Conservation (phyloP, 1,139 yeast genomes). For the Maudiozyma humilis region DNA sequence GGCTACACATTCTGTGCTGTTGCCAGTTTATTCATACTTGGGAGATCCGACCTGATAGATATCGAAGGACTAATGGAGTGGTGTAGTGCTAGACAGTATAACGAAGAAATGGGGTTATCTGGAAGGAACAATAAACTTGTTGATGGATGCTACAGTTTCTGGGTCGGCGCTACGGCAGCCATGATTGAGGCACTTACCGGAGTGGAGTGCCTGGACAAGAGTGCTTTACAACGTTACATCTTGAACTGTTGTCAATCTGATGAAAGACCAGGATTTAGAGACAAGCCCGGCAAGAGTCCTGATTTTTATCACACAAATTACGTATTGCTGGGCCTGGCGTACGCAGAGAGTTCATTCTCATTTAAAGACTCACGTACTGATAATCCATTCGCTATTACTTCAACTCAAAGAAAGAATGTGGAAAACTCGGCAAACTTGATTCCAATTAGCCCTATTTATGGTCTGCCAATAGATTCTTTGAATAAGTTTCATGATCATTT, state of each 20-base stretch:
- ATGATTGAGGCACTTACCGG: slow-evolving; percentile 34
- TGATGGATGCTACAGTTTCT: slow-evolving; percentile 92
- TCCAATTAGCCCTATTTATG: slow-evolving; percentile 57
- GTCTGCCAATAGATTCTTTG: slow-evolving; percentile 38
- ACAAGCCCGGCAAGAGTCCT: slow-evolving; percentile 74
- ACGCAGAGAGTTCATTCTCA: slow-evolving; percentile 48
- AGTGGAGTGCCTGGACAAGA: slow-evolving; percentile 40
- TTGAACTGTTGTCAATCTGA: slow-evolving; percentile 65
- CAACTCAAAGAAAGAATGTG: slow-evolving; percentile 2
- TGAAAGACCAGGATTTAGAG: slow-evolving; percentile 65
- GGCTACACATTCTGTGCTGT: slow-evolving; percentile 91
- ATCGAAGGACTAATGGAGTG: slow-evolving; percentile 46
- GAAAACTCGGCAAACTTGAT: slow-evolving; percentile 18
- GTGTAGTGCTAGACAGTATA: slow-evolving; percentile 62
- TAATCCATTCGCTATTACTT: slow-evolving; percentile 9
- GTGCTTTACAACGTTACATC: slow-evolving; percentile 56
- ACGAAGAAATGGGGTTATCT: slow-evolving; percentile 72
- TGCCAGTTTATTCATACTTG: slow-evolving; percentile 49
- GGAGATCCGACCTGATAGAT: slow-evolving; percentile 32
- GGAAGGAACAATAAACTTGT: slow-evolving; percentile 92
- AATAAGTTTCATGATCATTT: slow-evolving; percentile 15
- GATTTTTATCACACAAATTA: slow-evolving; percentile 93
- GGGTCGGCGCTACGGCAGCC: slow-evolving; percentile 86
- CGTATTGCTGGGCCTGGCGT: slow-evolving; percentile 66
- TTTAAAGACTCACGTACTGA: slow-evolving; percentile 10